Percentiles rank a stretch among this genome's conserved stretches.
phyloP scores from a whole-genome alignment of 1,284 basidiomycete genomes.

The Malassezia globosa region DNA sequence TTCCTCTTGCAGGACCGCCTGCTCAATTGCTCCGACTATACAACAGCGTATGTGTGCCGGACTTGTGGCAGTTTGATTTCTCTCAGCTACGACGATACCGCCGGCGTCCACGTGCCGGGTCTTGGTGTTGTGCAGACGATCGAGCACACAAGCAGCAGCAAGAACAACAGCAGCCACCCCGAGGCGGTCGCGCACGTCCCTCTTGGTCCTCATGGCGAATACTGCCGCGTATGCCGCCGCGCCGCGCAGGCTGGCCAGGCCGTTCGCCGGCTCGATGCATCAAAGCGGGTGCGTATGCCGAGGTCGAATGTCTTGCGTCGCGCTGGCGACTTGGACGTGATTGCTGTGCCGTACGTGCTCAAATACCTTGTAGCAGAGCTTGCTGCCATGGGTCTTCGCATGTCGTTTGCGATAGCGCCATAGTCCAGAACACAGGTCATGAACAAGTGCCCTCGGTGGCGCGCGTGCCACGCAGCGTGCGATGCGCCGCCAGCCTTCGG shows the following conservation, averaged over 20 bases:
- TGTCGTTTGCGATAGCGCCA: slow-evolving; percentile 39
- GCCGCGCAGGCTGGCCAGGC: slow-evolving; percentile 11
- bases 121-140: slow-evolving; percentile 21
- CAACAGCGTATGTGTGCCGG: slow-evolving; percentile 93
- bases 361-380: slow-evolving; percentile 53
- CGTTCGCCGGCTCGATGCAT: background rate
- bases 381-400: slow-evolving; percentile 54
- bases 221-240: slow-evolving; percentile 38
- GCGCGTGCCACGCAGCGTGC: too few species aligned
- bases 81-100: slow-evolving; percentile 52
- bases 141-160: slow-evolving; percentile 17
- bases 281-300: slow-evolving; percentile 23
- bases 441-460: too few species aligned
- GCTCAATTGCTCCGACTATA: slow-evolving; percentile 99
- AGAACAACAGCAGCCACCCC: too few species aligned
- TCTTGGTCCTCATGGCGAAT: slow-evolving; percentile 42
- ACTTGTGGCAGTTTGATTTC: slow-evolving; percentile 90
- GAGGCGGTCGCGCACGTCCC: slow-evolving; percentile 17
- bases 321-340: slow-evolving; percentile 36
- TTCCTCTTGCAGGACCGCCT: slow-evolving; percentile 94
- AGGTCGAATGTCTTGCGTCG: slow-evolving; percentile 18
- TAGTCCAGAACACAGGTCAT: too few species aligned
- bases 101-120: slow-evolving; percentile 8
- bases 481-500: too few species aligned
- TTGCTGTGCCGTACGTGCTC: slow-evolving; percentile 77